phyloP scores from a whole-genome alignment of 2,329 filamentous ascomycete species.

The Cryphonectria carpinicola region DNA sequence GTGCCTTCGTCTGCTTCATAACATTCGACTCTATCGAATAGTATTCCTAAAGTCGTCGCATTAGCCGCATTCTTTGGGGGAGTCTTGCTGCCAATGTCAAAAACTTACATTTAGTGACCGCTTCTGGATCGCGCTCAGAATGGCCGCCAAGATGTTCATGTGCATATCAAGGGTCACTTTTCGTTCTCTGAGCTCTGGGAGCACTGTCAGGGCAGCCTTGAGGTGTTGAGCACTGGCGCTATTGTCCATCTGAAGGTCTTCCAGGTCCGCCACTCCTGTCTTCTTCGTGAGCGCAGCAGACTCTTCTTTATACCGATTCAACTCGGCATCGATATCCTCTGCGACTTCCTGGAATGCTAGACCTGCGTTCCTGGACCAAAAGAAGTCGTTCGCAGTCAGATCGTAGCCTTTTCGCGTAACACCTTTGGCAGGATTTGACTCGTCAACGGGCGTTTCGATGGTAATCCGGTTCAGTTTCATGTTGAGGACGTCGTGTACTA shows the following conservation, averaged over 20 bases:
- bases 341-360: conserved; percentile 70
- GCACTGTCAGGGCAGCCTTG: conserved; percentile 90
- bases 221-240: conserved; percentile 90
- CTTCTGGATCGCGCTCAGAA: conserved; percentile 72
- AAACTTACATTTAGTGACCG: conserved; percentile 73
- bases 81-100: not conserved
- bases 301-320: conserved; percentile 94
- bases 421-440: conserved; percentile 73
- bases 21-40: conserved; percentile 95
- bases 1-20: conserved; percentile 85
- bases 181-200: conserved; percentile 89
- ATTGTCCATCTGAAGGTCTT: conserved; percentile 89
- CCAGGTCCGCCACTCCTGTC: conserved; percentile 88
- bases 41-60: conserved; percentile 62
- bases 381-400: conserved; percentile 87
- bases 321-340: conserved; percentile 72
- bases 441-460: conserved; percentile 81
- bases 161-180: conserved; percentile 97
- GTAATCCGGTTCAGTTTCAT: conserved; percentile 85
- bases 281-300: conserved; percentile 93
- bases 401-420: conserved; percentile 89
- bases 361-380: conserved; percentile 92
- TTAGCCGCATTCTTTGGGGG: conserved; percentile 3
- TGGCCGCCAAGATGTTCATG: conserved; percentile 85
- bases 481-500: conserved; percentile 72